Conservation (phyloP, 768 basidiomycete genomes). For the Mycena venus region DNA sequence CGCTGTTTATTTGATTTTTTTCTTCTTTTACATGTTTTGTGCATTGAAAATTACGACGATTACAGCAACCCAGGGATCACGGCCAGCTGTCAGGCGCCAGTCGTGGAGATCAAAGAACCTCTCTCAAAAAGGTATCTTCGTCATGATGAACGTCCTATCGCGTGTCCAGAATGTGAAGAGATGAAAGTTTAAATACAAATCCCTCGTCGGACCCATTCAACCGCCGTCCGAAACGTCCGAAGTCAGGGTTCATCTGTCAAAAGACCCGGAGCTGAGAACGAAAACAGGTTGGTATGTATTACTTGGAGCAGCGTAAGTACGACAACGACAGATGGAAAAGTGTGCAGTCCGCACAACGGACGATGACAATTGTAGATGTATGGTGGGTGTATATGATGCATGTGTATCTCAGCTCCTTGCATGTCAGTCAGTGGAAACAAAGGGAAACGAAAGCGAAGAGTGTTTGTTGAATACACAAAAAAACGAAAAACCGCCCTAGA, state of each 20-base stretch:
- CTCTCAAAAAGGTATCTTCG: background rate
- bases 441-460: conserved; percentile 5
- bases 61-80: background rate
- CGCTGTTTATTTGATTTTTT: background rate
- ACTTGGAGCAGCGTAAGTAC: conserved; percentile 2
- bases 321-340: background rate
- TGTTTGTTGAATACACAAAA: conserved; percentile 9
- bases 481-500: background rate
- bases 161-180: background rate
- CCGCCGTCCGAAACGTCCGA: background rate
- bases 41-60: background rate
- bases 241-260: background rate
- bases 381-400: conserved; percentile 15
- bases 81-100: conserved; percentile 1
- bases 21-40: too few species aligned
- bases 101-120: background rate
- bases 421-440: background rate
- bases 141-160: conserved; percentile 1
- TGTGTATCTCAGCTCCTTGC: conserved; percentile 27
- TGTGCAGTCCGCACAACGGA: conserved; percentile 12
- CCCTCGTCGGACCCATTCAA: background rate
- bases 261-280: too few species aligned
- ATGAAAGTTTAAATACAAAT: too few species aligned
- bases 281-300: conserved; percentile 5
- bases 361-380: conserved; percentile 9